These are phyloP conservation scores for Colletotrichum orchidophilum DNA, from an alignment of 2,329 filamentous ascomycete genomes.

Conservation along the genomic window DNA sequence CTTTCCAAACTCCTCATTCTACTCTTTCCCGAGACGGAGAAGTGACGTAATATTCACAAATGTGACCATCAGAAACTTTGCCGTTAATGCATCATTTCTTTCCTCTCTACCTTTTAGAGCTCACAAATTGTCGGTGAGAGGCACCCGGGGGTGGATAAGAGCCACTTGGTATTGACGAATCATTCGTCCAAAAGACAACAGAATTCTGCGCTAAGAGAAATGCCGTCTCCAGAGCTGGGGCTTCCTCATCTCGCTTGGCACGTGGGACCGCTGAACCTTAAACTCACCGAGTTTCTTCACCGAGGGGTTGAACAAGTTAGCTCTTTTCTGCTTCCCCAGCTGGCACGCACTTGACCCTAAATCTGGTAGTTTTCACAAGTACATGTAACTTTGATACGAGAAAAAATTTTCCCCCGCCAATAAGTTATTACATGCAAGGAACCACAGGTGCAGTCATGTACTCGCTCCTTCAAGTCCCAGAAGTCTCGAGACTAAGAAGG, in stretches of 20 bases:
- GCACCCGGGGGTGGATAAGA: background rate
- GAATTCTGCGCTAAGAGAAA: background rate
- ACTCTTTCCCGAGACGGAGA: background rate
- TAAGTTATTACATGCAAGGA: too few relatives aligned
- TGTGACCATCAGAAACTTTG: background rate
- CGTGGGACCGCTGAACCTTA: background rate
- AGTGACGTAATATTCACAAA: background rate
- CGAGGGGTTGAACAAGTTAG: background rate
- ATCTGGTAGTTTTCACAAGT: too few relatives aligned
- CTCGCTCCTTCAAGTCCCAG: too few relatives aligned
- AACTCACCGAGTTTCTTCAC: background rate
- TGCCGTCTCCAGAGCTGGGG: background rate
- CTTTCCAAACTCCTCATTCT: background rate
- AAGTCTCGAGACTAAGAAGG: background rate
- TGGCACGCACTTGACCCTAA: too few relatives aligned
- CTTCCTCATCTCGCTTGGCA: constrained; percentile 27
- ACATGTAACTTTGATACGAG: too few relatives aligned
- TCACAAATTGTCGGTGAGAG: constrained; percentile 22
- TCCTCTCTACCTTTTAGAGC: background rate
- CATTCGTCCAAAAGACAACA: constrained; percentile 21
- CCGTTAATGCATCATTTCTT: background rate
- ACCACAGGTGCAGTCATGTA: too few relatives aligned
- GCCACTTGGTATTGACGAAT: constrained; percentile 12
- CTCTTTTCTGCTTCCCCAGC: background rate
- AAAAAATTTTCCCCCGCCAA: too few relatives aligned